phyloP scores from a whole-genome alignment of 371 early-diverging fungal genomes.

The Apophysomyces ossiformis region DNA sequence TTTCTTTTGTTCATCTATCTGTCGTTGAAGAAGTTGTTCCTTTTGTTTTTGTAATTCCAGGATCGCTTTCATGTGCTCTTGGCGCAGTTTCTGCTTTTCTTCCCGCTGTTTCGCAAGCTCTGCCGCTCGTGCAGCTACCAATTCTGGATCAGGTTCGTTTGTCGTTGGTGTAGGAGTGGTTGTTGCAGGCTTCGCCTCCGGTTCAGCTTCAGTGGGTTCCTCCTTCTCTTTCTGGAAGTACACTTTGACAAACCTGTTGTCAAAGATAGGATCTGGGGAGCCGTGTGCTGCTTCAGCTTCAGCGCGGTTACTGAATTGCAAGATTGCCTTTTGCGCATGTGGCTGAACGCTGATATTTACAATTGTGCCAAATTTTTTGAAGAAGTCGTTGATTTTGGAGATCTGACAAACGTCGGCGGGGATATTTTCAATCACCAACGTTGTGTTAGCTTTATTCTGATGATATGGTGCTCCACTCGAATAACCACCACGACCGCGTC shows the following conservation, averaged over 20 bases:
- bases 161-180: constrained; percentile 14
- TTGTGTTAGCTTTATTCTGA: constrained; percentile 47
- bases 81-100: constrained; percentile 49
- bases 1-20: constrained; percentile 66
- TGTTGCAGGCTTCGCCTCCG: constrained; percentile 12
- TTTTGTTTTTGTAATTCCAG: constrained; percentile 63
- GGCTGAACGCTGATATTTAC: constrained; percentile 71
- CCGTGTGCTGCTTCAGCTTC: constrained; percentile 79
- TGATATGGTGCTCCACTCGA: constrained; percentile 22
- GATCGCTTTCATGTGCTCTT: constrained; percentile 59
- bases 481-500: constrained; percentile 37
- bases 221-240: constrained; percentile 63
- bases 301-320: constrained; percentile 62
- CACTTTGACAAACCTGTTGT: constrained; percentile 88
- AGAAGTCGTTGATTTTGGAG: constrained; percentile 72
- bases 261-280: constrained; percentile 85
- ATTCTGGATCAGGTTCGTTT: constrained; percentile 52
- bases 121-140: constrained; percentile 50
- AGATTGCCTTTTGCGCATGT: constrained; percentile 56
- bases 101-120: constrained; percentile 45
- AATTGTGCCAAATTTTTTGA: constrained; percentile 76
- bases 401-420: constrained; percentile 69
- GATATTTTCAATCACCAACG: constrained; percentile 76
- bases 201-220: constrained; percentile 31
- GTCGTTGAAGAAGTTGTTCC: constrained; percentile 61